Evolutionary conservation across 2,329 filamentous ascomycete species (phyloP).

Genomic region (Hirsutella rhossiliensis): DNA sequence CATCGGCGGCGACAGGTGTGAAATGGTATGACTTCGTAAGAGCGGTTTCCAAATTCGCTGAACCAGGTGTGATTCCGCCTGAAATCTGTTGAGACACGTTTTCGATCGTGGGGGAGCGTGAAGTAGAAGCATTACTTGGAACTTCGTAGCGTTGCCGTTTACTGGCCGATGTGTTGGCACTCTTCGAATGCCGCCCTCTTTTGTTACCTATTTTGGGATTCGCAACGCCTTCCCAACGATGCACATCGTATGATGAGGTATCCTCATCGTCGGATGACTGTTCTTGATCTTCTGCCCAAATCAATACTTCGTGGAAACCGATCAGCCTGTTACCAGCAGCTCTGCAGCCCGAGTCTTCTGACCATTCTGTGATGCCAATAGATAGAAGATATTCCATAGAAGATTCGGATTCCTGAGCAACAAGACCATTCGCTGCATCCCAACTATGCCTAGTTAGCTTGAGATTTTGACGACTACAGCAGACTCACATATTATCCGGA

Average conservation of each 20-base stretch:
- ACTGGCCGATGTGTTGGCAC: background rate
- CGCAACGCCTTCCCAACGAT: background rate
- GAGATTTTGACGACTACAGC: background rate
- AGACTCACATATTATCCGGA: background rate
- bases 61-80: too few relatives aligned
- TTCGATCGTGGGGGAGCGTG: too few relatives aligned
- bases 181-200: background rate
- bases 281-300: background rate
- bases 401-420: background rate
- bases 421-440: background rate
- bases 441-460: background rate
- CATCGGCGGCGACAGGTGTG: too few relatives aligned
- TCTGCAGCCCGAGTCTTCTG: background rate
- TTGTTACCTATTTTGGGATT: background rate
- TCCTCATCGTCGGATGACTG: background rate
- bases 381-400: background rate
- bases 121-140: background rate
- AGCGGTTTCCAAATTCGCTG: too few relatives aligned
- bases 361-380: background rate
- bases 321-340: background rate
- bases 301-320: background rate
- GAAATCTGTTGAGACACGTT: too few relatives aligned
- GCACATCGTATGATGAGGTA: background rate
- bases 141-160: background rate
- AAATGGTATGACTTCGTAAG: too few relatives aligned